A percentile compares a stretch with the other conserved stretches of the same genome.
Evolutionary conservation across 179 eudicot genomes (phyloP).

Genomic region (Beta lomatogona): DNA sequence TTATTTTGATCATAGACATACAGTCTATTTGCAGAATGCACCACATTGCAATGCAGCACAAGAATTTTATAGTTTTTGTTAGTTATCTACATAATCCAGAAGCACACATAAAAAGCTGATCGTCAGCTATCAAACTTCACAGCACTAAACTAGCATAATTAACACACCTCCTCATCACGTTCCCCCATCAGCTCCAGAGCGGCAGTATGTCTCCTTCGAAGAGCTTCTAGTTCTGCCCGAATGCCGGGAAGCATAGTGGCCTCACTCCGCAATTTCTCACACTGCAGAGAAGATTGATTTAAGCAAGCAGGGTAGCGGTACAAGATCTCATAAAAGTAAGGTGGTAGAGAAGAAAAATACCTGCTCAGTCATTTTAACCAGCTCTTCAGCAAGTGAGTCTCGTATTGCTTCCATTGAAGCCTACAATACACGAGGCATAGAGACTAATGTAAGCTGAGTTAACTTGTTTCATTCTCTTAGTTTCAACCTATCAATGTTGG

Average conservation of each 20-base stretch:
- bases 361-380: conserved; percentile 91
- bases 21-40: not conserved
- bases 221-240: conserved; percentile 88
- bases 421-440: conserved; percentile 37
- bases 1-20: not conserved
- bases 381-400: conserved; percentile 93
- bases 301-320: not conserved
- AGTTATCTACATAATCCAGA: not conserved
- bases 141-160: not conserved
- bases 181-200: conserved; percentile 99
- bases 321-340: conserved; percentile 13
- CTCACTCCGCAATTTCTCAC: conserved; percentile 83
- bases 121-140: not conserved
- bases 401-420: conserved; percentile 92
- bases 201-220: conserved; percentile 88
- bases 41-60: not conserved
- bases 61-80: not conserved
- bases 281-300: conserved; percentile 44
- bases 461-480: not conserved
- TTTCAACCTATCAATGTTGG: not conserved
- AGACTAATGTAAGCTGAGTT: not conserved
- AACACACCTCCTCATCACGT: conserved; percentile 96
- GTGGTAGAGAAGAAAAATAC: conserved; percentile 32
- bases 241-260: conserved; percentile 77
- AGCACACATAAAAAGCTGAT: not conserved